Evolutionary conservation across 345 rosid genomes (phyloP).

Genomic region (Atalantia buxifolia): DNA sequence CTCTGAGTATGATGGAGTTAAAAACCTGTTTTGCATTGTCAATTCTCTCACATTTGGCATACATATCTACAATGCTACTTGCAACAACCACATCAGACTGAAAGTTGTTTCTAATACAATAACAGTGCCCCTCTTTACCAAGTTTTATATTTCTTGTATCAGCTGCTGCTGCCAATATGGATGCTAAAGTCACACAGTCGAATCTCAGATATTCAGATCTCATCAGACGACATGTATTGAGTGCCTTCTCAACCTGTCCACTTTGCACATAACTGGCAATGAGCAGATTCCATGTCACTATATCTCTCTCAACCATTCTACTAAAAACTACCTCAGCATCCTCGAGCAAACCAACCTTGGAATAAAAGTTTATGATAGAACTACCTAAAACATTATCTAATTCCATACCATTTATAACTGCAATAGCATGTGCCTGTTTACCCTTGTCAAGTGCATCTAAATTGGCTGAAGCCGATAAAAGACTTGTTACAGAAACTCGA

Average conservation of each 20-base stretch:
- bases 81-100: slow-evolving; percentile 53
- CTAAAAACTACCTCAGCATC: slow-evolving; percentile 60
- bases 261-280: slow-evolving; percentile 54
- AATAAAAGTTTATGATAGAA: slow-evolving; percentile 66
- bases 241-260: slow-evolving; percentile 48
- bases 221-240: slow-evolving; percentile 51
- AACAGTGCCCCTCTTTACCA: slow-evolving; percentile 65
- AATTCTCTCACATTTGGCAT: slow-evolving; percentile 56
- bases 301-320: slow-evolving; percentile 52
- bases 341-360: slow-evolving; percentile 64
- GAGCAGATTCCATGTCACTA: slow-evolving; percentile 81
- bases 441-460: slow-evolving; percentile 63
- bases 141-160: slow-evolving; percentile 33
- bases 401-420: slow-evolving; percentile 49
- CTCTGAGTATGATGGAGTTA: slow-evolving; percentile 37
- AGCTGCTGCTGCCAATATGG: slow-evolving; percentile 56
- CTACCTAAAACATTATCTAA: slow-evolving; percentile 63
- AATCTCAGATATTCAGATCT: slow-evolving; percentile 45
- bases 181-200: slow-evolving; percentile 64
- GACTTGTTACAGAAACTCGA: slow-evolving; percentile 56
- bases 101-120: slow-evolving; percentile 57
- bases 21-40: slow-evolving; percentile 49
- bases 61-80: slow-evolving; percentile 51
- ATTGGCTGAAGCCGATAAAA: slow-evolving; percentile 70
- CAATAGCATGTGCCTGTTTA: slow-evolving; percentile 69